Conservation (phyloP, 495 filamentous ascomycete species). For the Beverwykella pulmonaria region DNA sequence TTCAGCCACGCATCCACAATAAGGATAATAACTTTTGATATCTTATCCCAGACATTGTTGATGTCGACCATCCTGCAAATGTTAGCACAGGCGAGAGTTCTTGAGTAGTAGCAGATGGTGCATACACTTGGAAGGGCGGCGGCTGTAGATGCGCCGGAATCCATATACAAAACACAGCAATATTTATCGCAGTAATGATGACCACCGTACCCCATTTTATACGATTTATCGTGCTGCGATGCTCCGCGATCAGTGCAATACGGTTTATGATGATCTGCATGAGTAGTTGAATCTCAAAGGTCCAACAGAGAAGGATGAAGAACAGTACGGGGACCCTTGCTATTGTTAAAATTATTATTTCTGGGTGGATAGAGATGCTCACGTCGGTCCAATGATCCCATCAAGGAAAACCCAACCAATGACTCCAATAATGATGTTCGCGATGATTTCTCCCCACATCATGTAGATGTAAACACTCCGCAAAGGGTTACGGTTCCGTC, state of each 20-base stretch:
- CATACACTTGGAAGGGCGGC: slow-evolving; percentile 35
- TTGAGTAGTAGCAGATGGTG: background rate
- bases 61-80: slow-evolving; percentile 49
- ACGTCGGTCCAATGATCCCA: slow-evolving; percentile 27
- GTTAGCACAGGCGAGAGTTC: background rate
- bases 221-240: slow-evolving; percentile 31
- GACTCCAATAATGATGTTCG: slow-evolving; percentile 26
- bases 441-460: slow-evolving; percentile 33
- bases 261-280: slow-evolving; percentile 65
- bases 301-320: slow-evolving; percentile 54
- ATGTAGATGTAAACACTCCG: slow-evolving; percentile 31
- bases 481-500: slow-evolving; percentile 25
- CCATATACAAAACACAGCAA: slow-evolving; percentile 55
- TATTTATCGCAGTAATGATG: slow-evolving; percentile 51
- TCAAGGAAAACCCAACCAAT: slow-evolving; percentile 30
- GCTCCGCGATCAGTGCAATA: slow-evolving; percentile 48
- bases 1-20: slow-evolving; percentile 54
- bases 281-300: slow-evolving; percentile 75
- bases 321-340: slow-evolving; percentile 22
- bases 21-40: slow-evolving; percentile 54
- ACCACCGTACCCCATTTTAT: slow-evolving; percentile 51
- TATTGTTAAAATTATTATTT: background rate
- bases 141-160: slow-evolving; percentile 51
- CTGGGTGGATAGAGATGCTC: background rate
- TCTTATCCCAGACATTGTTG: slow-evolving; percentile 56